These are phyloP conservation scores for Tillandsia leiboldiana DNA, from an alignment of 176 grass and related monocot genomes.

Conservation along the genomic window DNA sequence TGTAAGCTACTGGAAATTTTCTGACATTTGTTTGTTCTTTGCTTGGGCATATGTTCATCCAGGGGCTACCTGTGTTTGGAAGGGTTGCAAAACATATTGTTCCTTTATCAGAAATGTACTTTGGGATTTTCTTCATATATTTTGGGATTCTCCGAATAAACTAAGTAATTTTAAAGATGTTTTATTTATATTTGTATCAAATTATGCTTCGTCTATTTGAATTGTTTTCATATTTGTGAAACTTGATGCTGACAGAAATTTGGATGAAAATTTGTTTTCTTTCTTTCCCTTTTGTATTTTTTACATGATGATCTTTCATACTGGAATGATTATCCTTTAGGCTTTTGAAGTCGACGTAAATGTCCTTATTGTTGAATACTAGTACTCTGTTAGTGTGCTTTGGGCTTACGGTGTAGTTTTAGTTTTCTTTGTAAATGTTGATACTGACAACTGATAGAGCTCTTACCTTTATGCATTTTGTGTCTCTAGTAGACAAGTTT, in stretches of 20 bases:
- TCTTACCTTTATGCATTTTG: neutral
- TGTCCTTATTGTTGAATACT: neutral
- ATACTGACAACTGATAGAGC: neutral
- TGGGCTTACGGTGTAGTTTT: neutral
- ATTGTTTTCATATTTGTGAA: neutral
- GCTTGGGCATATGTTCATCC: neutral
- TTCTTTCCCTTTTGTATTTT: neutral
- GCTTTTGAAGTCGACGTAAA: neutral
- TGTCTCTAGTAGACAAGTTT: neutral
- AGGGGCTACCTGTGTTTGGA: neutral
- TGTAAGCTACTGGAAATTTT: neutral
- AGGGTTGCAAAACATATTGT: neutral
- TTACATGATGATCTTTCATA: neutral
- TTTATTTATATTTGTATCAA: too few relatives aligned
- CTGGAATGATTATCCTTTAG: neutral
- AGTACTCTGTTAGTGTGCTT: neutral
- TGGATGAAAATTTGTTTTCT: neutral
- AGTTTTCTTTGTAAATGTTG: neutral
- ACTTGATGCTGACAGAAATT: neutral
- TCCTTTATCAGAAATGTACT: neutral
- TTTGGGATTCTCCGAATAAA: neutral
- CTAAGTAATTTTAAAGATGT: too few relatives aligned
- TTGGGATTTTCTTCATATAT: neutral
- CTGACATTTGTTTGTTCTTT: neutral
- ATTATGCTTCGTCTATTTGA: too few relatives aligned